phyloP scores from a whole-genome alignment of 2,329 filamentous ascomycete genomes.

The Tympanopsis confertula region DNA sequence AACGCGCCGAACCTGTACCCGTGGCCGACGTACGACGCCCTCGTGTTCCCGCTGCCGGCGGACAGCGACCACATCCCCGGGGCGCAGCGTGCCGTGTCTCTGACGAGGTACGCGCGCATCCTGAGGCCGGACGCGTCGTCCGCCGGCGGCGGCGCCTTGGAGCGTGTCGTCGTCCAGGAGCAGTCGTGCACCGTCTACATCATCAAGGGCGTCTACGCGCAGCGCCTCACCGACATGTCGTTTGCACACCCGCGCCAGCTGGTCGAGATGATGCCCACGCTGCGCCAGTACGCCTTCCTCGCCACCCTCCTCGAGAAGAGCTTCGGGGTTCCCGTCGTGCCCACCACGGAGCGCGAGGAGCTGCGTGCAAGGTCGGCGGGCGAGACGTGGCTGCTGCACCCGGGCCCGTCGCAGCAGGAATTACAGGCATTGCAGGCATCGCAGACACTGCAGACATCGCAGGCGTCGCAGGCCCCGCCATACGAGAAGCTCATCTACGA shows the following conservation, averaged over 20 bases:
- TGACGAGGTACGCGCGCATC: slow-evolving; percentile 32
- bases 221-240: slow-evolving; percentile 53
- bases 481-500: too few species aligned
- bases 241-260: slow-evolving; percentile 72
- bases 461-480: too few species aligned
- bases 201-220: slow-evolving; percentile 62
- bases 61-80: slow-evolving; percentile 39
- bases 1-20: slow-evolving; percentile 19
- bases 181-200: slow-evolving; percentile 50
- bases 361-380: too few species aligned
- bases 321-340: too few species aligned
- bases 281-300: slow-evolving; percentile 67
- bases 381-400: too few species aligned
- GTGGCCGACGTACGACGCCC: slow-evolving; percentile 26
- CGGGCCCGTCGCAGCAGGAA: too few species aligned
- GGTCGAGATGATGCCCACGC: slow-evolving; percentile 57
- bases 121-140: slow-evolving; percentile 15
- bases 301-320: slow-evolving; percentile 51
- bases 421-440: too few species aligned
- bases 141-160: slow-evolving; percentile 11
- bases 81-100: slow-evolving; percentile 42
- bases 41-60: slow-evolving; percentile 38
- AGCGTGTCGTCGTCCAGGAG: slow-evolving; percentile 18
- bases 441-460: too few species aligned
- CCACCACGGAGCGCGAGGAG: too few species aligned